Percentiles rank a stretch among this genome's conserved stretches.
phyloP scores from a whole-genome alignment of 805 yeast species.

The Cyberlindnera petersonii region DNA sequence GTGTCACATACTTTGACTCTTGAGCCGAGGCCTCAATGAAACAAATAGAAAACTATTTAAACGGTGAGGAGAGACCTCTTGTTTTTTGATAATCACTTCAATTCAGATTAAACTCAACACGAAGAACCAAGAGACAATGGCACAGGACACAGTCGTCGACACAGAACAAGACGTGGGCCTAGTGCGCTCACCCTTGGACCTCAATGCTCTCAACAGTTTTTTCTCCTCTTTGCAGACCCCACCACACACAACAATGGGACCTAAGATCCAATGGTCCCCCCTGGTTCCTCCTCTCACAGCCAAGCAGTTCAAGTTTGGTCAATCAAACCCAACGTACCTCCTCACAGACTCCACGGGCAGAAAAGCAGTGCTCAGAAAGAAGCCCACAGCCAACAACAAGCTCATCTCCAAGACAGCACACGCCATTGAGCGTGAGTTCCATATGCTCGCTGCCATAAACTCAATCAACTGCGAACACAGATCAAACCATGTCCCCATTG shows the following conservation, averaged over 20 bases:
- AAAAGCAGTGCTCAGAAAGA: slow-evolving; percentile 49
- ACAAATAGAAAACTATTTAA: too few species aligned
- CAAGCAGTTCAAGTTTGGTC: slow-evolving; percentile 58
- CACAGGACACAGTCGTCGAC: slow-evolving; percentile 19
- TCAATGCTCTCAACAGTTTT: slow-evolving; percentile 25
- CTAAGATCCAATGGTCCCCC: slow-evolving; percentile 21
- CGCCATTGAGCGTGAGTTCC: slow-evolving; percentile 58
- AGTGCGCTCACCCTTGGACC: slow-evolving; percentile 22
- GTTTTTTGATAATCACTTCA: too few species aligned
- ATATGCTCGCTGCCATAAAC: slow-evolving; percentile 40
- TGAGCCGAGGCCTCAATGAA: too few species aligned
- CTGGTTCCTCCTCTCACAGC: slow-evolving; percentile 32
- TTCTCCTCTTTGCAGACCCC: slow-evolving; percentile 17
- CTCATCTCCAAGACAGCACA: slow-evolving; percentile 56
- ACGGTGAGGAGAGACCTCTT: too few species aligned
- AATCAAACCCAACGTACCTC: slow-evolving; percentile 59
- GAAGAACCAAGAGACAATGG: background rate
- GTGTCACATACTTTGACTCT: too few species aligned
- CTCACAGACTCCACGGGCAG: slow-evolving; percentile 37
- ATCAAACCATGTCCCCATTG: slow-evolving; percentile 45
- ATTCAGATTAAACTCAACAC: too few species aligned
- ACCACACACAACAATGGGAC: slow-evolving; percentile 16
- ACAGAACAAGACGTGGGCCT: slow-evolving; percentile 27
- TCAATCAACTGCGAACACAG: slow-evolving; percentile 22
- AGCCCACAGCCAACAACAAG: slow-evolving; percentile 48